Evolutionary conservation across 1,284 basidiomycete species (phyloP).

Genomic region (Papiliotrema flavescens): DNA sequence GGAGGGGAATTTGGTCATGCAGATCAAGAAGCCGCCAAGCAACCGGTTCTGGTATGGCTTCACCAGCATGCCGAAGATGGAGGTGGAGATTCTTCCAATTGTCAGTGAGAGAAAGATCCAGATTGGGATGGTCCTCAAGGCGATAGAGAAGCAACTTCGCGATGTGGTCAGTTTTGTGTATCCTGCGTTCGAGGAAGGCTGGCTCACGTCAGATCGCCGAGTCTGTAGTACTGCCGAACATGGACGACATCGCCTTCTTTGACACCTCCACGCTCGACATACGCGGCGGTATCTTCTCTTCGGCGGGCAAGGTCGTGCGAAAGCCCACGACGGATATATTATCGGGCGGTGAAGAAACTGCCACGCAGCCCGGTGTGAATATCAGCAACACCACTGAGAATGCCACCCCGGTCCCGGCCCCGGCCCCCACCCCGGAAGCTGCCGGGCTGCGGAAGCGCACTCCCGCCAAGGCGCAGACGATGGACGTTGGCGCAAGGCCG

Average conservation of each 20-base stretch:
- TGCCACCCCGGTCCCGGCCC: slow-evolving; percentile 2
- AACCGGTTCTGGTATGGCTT: slow-evolving; percentile 98
- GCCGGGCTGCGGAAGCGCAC: slow-evolving; percentile 14
- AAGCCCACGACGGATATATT: not conserved
- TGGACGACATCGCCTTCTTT: slow-evolving; percentile 97
- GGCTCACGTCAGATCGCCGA: slow-evolving; percentile 68
- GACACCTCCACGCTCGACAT: slow-evolving; percentile 64
- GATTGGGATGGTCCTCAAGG: slow-evolving; percentile 71
- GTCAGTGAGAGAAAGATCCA: slow-evolving; percentile 67
- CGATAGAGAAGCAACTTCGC: slow-evolving; percentile 81
- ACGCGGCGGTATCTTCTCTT: slow-evolving; percentile 87
- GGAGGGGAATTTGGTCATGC: slow-evolving; percentile 84
- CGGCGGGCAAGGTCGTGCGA: slow-evolving; percentile 55
- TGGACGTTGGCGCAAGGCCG: not conserved
- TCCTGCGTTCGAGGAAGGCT: not conserved
- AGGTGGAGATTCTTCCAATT: slow-evolving; percentile 83
- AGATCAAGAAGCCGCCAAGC: slow-evolving; percentile 91
- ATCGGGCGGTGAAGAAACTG: slow-evolving; percentile 9
- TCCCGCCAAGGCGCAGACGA: slow-evolving; percentile 15
- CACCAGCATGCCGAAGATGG: slow-evolving; percentile 85
- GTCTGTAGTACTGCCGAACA: slow-evolving; percentile 90
- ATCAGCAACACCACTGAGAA: slow-evolving; percentile 18
- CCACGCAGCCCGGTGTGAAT: slow-evolving; percentile 5
- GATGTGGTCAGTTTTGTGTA: slow-evolving; percentile 67
- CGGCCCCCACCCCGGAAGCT: slow-evolving; percentile 18